Base-by-base conservation (phyloP, 176 grass and related monocot genomes). In the Zea luxurians region DNA sequence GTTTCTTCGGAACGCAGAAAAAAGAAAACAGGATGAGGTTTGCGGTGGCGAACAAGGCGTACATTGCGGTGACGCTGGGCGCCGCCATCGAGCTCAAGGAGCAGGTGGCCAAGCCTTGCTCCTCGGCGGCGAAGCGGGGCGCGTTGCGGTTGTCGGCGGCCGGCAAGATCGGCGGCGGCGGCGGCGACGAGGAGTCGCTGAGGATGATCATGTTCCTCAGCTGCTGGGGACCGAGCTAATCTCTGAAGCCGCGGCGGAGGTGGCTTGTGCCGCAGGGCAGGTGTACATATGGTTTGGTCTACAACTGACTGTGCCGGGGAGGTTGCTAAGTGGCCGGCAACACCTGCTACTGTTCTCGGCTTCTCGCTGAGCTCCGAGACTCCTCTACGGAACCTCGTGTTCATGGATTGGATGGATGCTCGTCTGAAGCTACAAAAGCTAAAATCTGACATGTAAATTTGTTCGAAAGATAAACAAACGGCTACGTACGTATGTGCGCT, bases 131-230 rank as follows among this genome's bases (percentile, higher is more conserved):
- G 37, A 84, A 75, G 54, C 18, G 54, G 37, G 7, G 46, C 47
- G 4, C 15, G 76, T 10, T 55, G 12, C 64, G 27, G 58, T 48
- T 84, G 11, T n/a, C 55, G 15, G 55, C 35, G 41, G 54, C 48
- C 4, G 10, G 68, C 48, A 73, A 73, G 68, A 77, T 34, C 55
- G 40, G 64, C 6, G 9, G 13, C 9, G 9, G 13, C 9, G n/a
- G 36, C 35, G 7, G 37, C 37, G 38, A 10, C 13, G 89, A 87
- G 71, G 86, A 94, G 74, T 89, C 89, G 15, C 71, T 91, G 66
- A 83, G 92, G 83, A 91, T 91, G 92, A 64, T 91, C 67, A 91
- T 94, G 80, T 91, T 90, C 74, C 79, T 93, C 73, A 93, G 88
- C 70, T 97, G 85, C 72, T 90, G 90, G 93, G 90, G 90, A 4